Evolutionary conservation across 2,329 filamentous ascomycete species (phyloP).

Genomic region (Colletotrichum costaricense): DNA sequence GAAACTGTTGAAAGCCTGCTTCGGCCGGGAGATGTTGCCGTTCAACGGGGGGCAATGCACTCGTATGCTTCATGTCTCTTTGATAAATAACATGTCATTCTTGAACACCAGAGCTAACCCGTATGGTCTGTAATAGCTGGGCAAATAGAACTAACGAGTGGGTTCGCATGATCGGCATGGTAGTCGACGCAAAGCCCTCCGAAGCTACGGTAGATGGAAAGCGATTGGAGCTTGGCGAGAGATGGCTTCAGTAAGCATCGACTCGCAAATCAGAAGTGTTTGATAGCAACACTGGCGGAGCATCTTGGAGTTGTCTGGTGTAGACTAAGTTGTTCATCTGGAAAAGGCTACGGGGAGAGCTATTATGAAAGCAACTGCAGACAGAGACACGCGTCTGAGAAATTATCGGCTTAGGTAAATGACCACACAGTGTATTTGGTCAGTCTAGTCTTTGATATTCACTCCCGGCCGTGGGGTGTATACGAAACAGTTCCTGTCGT

Average conservation of each 20-base stretch:
- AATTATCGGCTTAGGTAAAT: too few relatives aligned
- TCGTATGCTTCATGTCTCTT: neutral
- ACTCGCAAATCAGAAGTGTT: neutral
- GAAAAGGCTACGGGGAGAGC: too few relatives aligned
- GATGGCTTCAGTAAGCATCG: constrained; percentile 1
- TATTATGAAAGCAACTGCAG: too few relatives aligned
- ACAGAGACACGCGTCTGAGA: too few relatives aligned
- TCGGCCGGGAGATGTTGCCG: constrained; percentile 11
- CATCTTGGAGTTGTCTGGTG: too few relatives aligned
- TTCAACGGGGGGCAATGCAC: constrained; percentile 17
- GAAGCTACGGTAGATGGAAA: neutral
- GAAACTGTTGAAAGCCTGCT: constrained; percentile 1
- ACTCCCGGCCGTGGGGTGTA: neutral
- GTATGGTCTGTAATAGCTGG: neutral
- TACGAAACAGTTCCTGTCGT: neutral
- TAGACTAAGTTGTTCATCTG: too few relatives aligned
- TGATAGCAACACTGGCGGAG: too few relatives aligned
- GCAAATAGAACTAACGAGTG: neutral
- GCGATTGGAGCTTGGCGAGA: neutral
- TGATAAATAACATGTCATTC: neutral
- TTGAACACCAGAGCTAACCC: neutral
- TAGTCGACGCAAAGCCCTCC: constrained; percentile 8
- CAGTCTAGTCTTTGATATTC: neutral
- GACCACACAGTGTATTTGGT: neutral
- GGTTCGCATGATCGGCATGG: constrained; percentile 7